Base-by-base conservation (phyloP, 345 rosid species). In the Toxicodendron radicans region DNA sequence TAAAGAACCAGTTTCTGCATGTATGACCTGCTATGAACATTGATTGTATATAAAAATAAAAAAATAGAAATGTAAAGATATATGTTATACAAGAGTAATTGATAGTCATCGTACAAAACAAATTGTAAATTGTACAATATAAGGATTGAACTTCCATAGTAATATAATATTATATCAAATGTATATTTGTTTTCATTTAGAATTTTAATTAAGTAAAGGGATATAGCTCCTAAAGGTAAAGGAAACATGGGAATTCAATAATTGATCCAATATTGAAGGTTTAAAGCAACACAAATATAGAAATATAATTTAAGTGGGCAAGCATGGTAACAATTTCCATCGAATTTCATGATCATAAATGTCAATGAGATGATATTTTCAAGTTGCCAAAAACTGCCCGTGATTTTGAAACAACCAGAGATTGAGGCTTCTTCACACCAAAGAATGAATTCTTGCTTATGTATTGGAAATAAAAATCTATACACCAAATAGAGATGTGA, bases 381-480 rank as follows among this genome's bases (percentile, higher is more conserved):
- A 67, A 38, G n/a, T 54, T 63, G 13, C 18, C 17, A 14, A 54
- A 18, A 32, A 38, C 18, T 41, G 60, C 65, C 58, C 64, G 51
- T 59, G 70, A 73, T 76, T 69, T 64, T 33, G 43, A 65, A 59
- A 52, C 59, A 54, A 27, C 32, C 5, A 10, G 41, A 49, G 45
- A 10, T n/a, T 53, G 64, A 70, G 58, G 68, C 43, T 77, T 80
- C 83, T 77, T 80, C 83, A 72, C 74, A 69, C 69, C 57, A 67
- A 75, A 63, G 71, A 82, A 73, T 51, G 81, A 76, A 78, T 67
- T 66, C 76, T 78, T 71, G 74, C 43, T 76, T 73, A 75, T 64
- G 73, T 80, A 73, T 59, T 68, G 56, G 64, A 58, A 57, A 78
- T 67, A 54, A 78, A 1, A 75, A 73, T 75, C 87, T 85, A 85